A percentile compares a stretch with the other conserved stretches of the same genome.
Conservation (phyloP, 2,329 filamentous ascomycete species). For the Aspergillus pseudonomiae region DNA sequence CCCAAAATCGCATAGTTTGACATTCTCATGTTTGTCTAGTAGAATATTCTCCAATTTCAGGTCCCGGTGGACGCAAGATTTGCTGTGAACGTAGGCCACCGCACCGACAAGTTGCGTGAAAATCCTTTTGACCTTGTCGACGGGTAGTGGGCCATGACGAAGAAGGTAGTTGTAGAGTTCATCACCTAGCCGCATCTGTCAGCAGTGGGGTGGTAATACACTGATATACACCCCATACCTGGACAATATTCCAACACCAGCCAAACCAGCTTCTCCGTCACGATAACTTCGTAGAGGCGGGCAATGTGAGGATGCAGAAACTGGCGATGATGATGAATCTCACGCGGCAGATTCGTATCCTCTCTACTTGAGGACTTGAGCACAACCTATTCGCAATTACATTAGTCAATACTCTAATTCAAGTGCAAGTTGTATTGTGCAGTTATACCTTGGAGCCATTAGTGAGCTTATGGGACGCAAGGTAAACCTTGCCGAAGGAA, state of each 20-base stretch:
- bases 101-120: slow-evolving; percentile 95
- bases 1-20: slow-evolving; percentile 96
- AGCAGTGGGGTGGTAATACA: slow-evolving; percentile 9
- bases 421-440: background rate
- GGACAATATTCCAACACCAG: slow-evolving; percentile 95
- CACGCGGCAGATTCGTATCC: slow-evolving; percentile 91
- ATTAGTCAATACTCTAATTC: background rate
- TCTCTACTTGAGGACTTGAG: slow-evolving; percentile 97
- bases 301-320: slow-evolving; percentile 98
- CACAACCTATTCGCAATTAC: slow-evolving; percentile 69
- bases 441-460: slow-evolving; percentile 88
- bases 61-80: slow-evolving; percentile 94
- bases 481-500: slow-evolving; percentile 97
- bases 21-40: slow-evolving; percentile 93
- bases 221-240: slow-evolving; percentile 56
- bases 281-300: slow-evolving; percentile 94
- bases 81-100: slow-evolving; percentile 91
- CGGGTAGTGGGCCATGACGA: slow-evolving; percentile 78
- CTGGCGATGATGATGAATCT: slow-evolving; percentile 98
- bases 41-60: slow-evolving; percentile 96
- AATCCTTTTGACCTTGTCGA: slow-evolving; percentile 88
- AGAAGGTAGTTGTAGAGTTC: slow-evolving; percentile 97
- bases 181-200: slow-evolving; percentile 64
- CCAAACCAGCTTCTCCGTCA: slow-evolving; percentile 94
- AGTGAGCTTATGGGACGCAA: slow-evolving; percentile 94